These are phyloP conservation scores for Craterostigma plantagineum DNA, from an alignment of 257 asterid species.

Conservation along the genomic window DNA sequence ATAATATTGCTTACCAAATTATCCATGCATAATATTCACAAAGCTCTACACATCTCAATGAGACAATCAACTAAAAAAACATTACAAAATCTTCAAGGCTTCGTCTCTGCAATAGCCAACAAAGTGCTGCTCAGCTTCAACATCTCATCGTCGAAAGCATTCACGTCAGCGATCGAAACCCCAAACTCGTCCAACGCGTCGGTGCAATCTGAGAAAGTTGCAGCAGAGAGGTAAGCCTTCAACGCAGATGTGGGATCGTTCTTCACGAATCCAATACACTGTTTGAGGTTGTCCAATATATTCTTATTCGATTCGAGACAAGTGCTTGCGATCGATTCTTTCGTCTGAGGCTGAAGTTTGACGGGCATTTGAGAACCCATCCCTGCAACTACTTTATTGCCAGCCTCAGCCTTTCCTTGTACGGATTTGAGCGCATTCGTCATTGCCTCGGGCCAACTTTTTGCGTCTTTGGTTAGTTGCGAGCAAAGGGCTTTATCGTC, in stretches of 20 bases:
- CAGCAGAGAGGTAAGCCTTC: constrained; percentile 2
- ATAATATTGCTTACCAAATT: too few species aligned
- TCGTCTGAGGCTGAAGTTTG: background rate
- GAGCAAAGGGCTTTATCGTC: background rate
- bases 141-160: constrained; percentile 1
- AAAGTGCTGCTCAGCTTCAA: background rate
- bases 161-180: constrained; percentile 1
- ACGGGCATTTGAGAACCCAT: background rate
- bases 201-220: background rate
- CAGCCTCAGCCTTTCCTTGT: background rate
- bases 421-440: constrained; percentile 1
- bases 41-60: too few species aligned
- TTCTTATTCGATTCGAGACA: background rate
- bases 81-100: background rate
- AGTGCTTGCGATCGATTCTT: background rate
- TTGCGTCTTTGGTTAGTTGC: background rate
- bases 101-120: background rate
- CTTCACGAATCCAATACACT: constrained; percentile 1
- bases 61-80: too few species aligned
- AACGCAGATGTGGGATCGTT: constrained; percentile 1
- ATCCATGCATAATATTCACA: too few species aligned
- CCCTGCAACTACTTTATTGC: background rate
- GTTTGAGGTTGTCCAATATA: background rate
- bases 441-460: constrained; percentile 2
- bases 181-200: background rate